Base-by-base conservation (phyloP, 2,329 filamentous ascomycete genomes). In the Neophaeococcomyces mojaviensis region DNA sequence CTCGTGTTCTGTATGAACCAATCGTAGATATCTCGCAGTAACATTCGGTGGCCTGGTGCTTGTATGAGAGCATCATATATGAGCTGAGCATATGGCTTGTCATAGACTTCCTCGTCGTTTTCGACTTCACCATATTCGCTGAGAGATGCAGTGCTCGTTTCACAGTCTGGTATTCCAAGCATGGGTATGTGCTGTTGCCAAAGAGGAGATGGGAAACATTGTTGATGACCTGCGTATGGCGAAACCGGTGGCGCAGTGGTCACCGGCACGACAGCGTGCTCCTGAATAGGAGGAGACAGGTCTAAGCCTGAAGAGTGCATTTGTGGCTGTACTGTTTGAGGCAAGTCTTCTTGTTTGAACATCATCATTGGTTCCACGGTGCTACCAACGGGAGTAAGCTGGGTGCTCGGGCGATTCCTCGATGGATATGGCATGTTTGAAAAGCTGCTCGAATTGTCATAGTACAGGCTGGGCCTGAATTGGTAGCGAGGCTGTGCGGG, bases 1-100 rank as follows among this genome's bases (percentile, higher is more conserved):
- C 78, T 76, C 2, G 88, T 95, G 59, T 95, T 82, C 22, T 82
- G 74, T 34, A 78, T 72, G 59, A 97, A 94, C 88, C 90, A 97
- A 47, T 83, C 74, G 65, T 97, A 97, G 47, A 97, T 86, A 44
- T 94, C 83, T 55, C 88, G 82, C 10, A 97, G 72, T 2, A 84
- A 79, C 79, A 96, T 84, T 18, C 78, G 80, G 51, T 84, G 75
- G 4, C 72, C 69, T 0, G 80, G 77, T 0, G 75, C 76, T 54
- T 79, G 79, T 68, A 82, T 77, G 16, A 97, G 76, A 1, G 88
- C 88, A 42, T 74, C 71, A 59, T 82, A 85, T 50, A 97, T 87
- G 13, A 95, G 75, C 57, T 84, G 76, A 0, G 90, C 88, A 60
- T 97, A 97, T 1, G 88, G 84, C 49, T 78, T 76, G 18, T 79